Conservation (phyloP, 73 alveolate species). For the Paramecium sonneborni region DNA sequence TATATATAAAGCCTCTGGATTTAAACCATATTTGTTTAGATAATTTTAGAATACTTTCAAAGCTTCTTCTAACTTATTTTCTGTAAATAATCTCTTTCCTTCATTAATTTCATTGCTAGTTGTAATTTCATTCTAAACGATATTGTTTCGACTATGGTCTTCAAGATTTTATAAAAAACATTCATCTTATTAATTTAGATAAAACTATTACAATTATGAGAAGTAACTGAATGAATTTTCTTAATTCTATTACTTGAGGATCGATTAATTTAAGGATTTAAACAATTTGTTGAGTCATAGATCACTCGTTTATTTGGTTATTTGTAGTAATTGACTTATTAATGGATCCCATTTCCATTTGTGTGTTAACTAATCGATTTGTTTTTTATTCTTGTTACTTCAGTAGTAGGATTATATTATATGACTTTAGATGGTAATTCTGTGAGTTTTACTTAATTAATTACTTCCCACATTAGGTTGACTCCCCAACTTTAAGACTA, state of each 20-base stretch:
- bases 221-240: constrained; percentile 10
- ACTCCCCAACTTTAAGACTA: background rate
- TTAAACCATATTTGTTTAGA: background rate
- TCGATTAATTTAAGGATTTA: background rate
- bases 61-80: background rate
- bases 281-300: background rate
- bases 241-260: constrained; percentile 5
- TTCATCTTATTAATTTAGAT: background rate
- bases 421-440: constrained; percentile 13
- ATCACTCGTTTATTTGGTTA: background rate
- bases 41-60: background rate
- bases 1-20: background rate
- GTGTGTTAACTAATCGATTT: constrained; percentile 17
- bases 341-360: background rate
- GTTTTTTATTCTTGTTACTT: constrained; percentile 20
- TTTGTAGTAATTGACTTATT: background rate
- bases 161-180: background rate
- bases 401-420: background rate
- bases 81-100: constrained; percentile 27
- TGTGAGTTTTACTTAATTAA: background rate
- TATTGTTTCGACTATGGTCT: background rate
- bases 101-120: background rate
- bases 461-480: constrained; percentile 11
- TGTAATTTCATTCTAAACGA: background rate
- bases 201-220: background rate